Percentiles rank a stretch among this genome's conserved stretches.
These are phyloP conservation scores for Arachis monticola DNA, from an alignment of 331 rosid genomes.

Conservation along the genomic window DNA sequence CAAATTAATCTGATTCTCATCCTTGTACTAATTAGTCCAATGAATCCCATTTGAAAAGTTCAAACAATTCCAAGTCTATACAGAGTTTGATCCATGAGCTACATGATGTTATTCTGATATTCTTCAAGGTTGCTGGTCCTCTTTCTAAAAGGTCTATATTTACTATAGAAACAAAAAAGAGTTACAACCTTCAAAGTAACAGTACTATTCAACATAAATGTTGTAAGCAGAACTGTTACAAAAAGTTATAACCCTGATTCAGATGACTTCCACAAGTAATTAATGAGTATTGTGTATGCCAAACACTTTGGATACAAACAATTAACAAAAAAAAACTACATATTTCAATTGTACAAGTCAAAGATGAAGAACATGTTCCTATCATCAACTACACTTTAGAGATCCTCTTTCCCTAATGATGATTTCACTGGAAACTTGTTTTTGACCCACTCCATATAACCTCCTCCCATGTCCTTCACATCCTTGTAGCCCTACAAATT, in stretches of 20 bases:
- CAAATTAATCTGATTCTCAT: too few relatives aligned
- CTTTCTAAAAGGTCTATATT: too few relatives aligned
- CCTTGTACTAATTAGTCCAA: too few relatives aligned
- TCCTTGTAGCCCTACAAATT: constrained; percentile 63
- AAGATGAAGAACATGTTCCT: too few relatives aligned
- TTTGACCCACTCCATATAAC: constrained; percentile 70
- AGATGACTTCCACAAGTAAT: not conserved
- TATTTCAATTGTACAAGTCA: too few relatives aligned
- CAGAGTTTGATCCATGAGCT: too few relatives aligned
- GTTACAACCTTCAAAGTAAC: not conserved
- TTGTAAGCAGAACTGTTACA: not conserved
- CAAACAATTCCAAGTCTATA: too few relatives aligned
- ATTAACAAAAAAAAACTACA: not conserved
- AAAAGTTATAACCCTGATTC: not conserved
- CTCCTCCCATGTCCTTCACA: constrained; percentile 83
- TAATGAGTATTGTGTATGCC: not conserved
- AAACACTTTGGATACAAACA: not conserved
- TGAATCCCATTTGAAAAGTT: too few relatives aligned
- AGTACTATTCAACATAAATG: not conserved
- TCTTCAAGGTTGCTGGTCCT: too few relatives aligned
- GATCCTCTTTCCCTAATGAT: constrained; percentile 42
- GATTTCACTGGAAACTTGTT: constrained; percentile 52
- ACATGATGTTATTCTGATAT: too few relatives aligned
- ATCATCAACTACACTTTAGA: not conserved
- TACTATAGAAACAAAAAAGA: not conserved